Percentiles rank a stretch among this genome's conserved stretches.
Evolutionary conservation across 495 filamentous ascomycete species (phyloP).

Genomic region (Pseudoneurospora amorphoporcata): DNA sequence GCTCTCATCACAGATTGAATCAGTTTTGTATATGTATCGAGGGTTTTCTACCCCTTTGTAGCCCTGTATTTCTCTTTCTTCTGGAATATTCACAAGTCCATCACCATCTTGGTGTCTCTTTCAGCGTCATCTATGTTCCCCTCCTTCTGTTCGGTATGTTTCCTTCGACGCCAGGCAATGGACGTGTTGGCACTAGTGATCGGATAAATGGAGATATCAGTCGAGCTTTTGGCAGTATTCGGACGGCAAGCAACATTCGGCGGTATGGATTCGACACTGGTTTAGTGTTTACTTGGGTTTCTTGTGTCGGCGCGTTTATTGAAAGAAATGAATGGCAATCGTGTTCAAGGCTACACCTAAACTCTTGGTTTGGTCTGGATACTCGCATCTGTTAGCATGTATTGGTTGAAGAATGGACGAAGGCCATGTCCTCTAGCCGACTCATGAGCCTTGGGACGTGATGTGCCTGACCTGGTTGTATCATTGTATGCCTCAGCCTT

Average conservation of each 20-base stretch:
- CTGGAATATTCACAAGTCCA: background rate
- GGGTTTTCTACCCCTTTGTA: background rate
- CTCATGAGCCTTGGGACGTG: background rate
- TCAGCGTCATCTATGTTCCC: background rate
- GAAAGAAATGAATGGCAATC: background rate
- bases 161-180: background rate
- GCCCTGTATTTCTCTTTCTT: background rate
- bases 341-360: background rate
- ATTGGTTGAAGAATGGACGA: background rate
- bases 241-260: background rate
- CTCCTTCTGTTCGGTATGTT: background rate
- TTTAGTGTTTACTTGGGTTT: background rate
- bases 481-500: background rate
- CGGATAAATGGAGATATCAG: background rate
- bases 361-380: background rate
- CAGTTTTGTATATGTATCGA: background rate
- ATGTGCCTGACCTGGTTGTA: background rate
- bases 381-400: background rate
- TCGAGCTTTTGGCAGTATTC: background rate
- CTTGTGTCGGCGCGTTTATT: rapidly evolving
- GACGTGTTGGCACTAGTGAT: background rate
- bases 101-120: background rate
- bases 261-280: background rate
- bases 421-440: background rate
- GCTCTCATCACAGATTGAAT: background rate